phyloP scores from a whole-genome alignment of 2,329 filamentous ascomycete genomes.

The Colletotrichum sp. region DNA sequence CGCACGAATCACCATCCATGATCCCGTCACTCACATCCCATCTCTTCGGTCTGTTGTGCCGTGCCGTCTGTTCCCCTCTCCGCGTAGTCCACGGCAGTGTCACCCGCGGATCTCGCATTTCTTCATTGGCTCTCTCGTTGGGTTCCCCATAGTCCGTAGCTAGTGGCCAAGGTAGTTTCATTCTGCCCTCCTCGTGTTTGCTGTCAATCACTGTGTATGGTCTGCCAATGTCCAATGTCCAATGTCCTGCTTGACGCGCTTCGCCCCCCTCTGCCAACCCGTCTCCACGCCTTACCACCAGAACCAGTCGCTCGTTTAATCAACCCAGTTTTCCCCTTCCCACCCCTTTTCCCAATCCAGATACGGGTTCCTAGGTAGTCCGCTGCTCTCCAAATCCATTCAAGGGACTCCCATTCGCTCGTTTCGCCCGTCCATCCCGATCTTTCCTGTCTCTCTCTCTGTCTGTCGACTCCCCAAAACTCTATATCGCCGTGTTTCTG shows the following conservation, averaged over 20 bases:
- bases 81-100: background rate
- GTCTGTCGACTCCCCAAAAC: background rate
- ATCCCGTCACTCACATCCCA: background rate
- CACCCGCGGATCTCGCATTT: background rate
- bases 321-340: background rate
- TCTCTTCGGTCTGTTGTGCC: background rate
- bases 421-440: slow-evolving; percentile 1
- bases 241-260: background rate
- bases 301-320: slow-evolving; percentile 5
- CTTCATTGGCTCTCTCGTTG: background rate
- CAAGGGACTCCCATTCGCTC: slow-evolving; percentile 11
- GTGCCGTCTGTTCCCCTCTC: background rate
- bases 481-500: slow-evolving; percentile 14
- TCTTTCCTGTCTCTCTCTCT: background rate
- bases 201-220: background rate
- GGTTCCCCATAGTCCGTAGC: background rate
- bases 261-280: background rate
- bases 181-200: background rate
- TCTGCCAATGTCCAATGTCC: background rate
- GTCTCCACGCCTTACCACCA: background rate
- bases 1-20: background rate
- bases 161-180: background rate
- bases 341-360: slow-evolving; percentile 10
- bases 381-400: background rate
- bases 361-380: background rate